Evolutionary conservation across 1,139 yeast species (phyloP).

Genomic region (Candida smagusa): DNA sequence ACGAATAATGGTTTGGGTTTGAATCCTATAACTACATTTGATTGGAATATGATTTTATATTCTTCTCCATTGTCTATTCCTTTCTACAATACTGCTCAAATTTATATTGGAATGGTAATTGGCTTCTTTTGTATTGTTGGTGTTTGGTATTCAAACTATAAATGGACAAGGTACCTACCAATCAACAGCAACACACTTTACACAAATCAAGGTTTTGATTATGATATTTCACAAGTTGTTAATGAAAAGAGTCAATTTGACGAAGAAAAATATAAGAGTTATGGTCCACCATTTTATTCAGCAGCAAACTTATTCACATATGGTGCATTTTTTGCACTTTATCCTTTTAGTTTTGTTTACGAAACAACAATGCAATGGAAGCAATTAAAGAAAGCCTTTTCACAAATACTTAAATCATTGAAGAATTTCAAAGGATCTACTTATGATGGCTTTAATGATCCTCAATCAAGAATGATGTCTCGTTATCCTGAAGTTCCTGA

Average conservation of each 20-base stretch:
- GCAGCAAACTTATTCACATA: slow-evolving; percentile 23
- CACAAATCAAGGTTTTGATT: slow-evolving; percentile 13
- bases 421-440: slow-evolving; percentile 9
- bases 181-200: slow-evolving; percentile 11
- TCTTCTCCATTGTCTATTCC: slow-evolving; percentile 7
- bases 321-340: slow-evolving; percentile 14
- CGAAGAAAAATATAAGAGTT: slow-evolving; percentile 14
- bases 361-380: slow-evolving; percentile 14
- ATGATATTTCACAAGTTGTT: slow-evolving; percentile 10
- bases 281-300: slow-evolving; percentile 40
- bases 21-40: slow-evolving; percentile 17
- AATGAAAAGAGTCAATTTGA: slow-evolving; percentile 10
- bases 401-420: not conserved
- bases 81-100: slow-evolving; percentile 9
- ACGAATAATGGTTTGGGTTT: slow-evolving; percentile 13
- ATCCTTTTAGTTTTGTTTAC: slow-evolving; percentile 14
- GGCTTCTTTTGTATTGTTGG: slow-evolving; percentile 12
- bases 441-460: slow-evolving; percentile 17
- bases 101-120: slow-evolving; percentile 11
- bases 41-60: slow-evolving; percentile 13
- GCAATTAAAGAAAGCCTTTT: not conserved
- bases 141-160: slow-evolving; percentile 12
- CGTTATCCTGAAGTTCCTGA: slow-evolving; percentile 23
- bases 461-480: slow-evolving; percentile 18
- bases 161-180: slow-evolving; percentile 16